Conservation (phyloP, 306 rosid genomes). For the Luffa aegyptiaca region DNA sequence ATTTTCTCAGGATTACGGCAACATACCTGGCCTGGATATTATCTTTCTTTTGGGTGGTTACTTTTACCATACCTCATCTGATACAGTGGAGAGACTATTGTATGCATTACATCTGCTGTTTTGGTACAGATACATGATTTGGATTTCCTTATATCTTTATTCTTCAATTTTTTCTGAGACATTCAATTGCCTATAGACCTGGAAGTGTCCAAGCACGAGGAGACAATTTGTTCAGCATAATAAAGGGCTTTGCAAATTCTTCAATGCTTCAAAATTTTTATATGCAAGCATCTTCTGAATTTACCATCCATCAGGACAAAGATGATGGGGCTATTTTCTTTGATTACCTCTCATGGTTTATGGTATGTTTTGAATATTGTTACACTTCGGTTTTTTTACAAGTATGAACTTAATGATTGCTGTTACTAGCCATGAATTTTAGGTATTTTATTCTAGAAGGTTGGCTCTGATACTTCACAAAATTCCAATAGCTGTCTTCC, state of each 20-base stretch:
- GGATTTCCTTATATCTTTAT: conserved; percentile 15
- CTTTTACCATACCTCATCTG: conserved; percentile 94
- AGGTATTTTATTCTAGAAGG: conserved; percentile 76
- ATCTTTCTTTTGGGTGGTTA: conserved; percentile 97
- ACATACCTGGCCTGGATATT: conserved; percentile 94
- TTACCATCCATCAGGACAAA: conserved; percentile 23
- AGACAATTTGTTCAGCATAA: conserved; percentile 77
- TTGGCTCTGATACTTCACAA: conserved; percentile 75
- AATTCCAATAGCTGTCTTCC: conserved; percentile 60
- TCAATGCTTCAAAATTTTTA: conserved; percentile 45
- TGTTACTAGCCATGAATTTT: conserved; percentile 19
- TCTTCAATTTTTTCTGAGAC: conserved; percentile 34
- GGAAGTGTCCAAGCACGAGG: conserved; percentile 99
- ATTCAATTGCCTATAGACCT: conserved; percentile 51
- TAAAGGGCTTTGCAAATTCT: conserved; percentile 77
- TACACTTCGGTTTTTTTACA: conserved; percentile 12
- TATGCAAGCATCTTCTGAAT: conserved; percentile 34
- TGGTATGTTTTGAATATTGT: conserved; percentile 54
- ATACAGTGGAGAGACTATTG: conserved; percentile 87
- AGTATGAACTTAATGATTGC: conserved; percentile 8
- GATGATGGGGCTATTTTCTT: conserved; percentile 79
- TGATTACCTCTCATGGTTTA: conserved; percentile 80
- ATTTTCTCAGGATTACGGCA: conserved; percentile 82
- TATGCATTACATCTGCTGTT: conserved; percentile 51
- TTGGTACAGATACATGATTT: conserved; percentile 35